A percentile compares a stretch with the other conserved stretches of the same genome.
Conservation (phyloP, 2,329 filamentous ascomycete species). For the Cercospora nicotianae region DNA sequence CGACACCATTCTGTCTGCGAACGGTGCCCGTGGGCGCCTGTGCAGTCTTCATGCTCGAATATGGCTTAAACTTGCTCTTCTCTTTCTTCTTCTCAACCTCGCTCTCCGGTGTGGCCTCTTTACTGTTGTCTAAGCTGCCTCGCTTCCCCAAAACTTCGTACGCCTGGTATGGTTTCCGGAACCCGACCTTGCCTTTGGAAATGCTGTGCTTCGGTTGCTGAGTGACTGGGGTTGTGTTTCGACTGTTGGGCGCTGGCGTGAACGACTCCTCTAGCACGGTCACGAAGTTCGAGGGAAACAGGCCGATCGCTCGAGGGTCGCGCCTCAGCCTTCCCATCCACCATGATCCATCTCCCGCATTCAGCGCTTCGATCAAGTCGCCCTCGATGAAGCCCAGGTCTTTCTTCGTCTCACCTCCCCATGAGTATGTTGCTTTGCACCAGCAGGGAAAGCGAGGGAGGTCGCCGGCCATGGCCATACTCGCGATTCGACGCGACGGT, state of each 20-base stretch:
- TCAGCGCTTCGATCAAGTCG: conserved; percentile 95
- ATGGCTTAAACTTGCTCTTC: conserved; percentile 48
- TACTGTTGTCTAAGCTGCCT: conserved; percentile 30
- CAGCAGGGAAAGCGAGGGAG: conserved; percentile 42
- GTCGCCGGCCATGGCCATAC: conserved; percentile 22
- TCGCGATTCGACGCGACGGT: conserved; percentile 7
- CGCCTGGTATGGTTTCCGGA: conserved; percentile 65
- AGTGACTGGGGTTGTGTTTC: conserved; percentile 51
- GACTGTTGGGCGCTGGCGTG: conserved; percentile 66
- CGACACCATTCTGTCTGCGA: conserved; percentile 28
- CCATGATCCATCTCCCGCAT: conserved; percentile 96
- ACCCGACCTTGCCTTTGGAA: conserved; percentile 56
- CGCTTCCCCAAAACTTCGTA: conserved; percentile 46
- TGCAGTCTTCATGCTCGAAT: conserved; percentile 54
- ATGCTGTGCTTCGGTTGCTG: conserved; percentile 56
- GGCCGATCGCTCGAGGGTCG: conserved; percentile 84
- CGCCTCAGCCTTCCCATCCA: conserved; percentile 92
- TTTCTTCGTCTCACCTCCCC: conserved; percentile 67
- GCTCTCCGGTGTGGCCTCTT: conserved; percentile 35
- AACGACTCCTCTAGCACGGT: conserved; percentile 83
- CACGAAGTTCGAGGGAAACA: conserved; percentile 98
- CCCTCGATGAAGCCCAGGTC: conserved; percentile 97
- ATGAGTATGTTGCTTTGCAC: conserved; percentile 45
- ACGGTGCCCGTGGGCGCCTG: conserved; percentile 39
- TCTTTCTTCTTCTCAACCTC: conserved; percentile 36